Evolutionary conservation across 2,329 filamentous ascomycete genomes (phyloP), one percentile per base, ranked within the genome.

Genomic region (Elsinoe batatas): DNA sequence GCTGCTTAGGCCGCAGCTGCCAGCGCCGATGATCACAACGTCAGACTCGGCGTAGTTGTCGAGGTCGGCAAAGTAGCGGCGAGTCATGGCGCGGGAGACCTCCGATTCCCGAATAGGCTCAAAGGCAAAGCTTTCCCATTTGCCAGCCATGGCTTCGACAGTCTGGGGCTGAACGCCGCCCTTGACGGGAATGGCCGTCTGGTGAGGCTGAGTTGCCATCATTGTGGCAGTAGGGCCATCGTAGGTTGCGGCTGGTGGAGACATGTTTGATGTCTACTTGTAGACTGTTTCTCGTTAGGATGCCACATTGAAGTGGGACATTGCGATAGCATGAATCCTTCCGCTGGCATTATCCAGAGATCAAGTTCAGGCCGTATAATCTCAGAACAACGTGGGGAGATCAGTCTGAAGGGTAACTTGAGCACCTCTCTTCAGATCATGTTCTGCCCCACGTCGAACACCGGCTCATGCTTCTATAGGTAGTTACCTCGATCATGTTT

Each of bases 301-400:
- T 66, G 62, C 64, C 65, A 60, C 61, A 62, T 56, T 58, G 61
- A 64, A 66, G 65, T 63, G 61, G 66, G 64, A 69, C 17, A 26
- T 68, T 65, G 70, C 61, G 73, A 79, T 80, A 80, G 88, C 88
- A 95, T 94, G 89, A 93, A 68, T 95, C 86, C 90, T 95, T 93
- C 90, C 90, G 90, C 90, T 90, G 87, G 88, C 88, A 93, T 93
- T 91, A 91, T 91, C 88, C 87, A 88, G 57, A 65, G 87, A 91
- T 91, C 88, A 91, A 91, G 87, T 91, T 89, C 76, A 78, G 77
- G 85, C 88, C 87, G 88, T 93, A 86, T 93, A 83, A 83, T 93
- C 87, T 91, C 85, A 88, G 81, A 78, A 75, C 75, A 72, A 73
- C 42, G 46, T 42, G 44, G 65, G 64, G 62, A 10, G 12, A 3